Percentiles rank a stretch among this genome's conserved stretches.
These are phyloP conservation scores for Microbotryum saponariae DNA, from an alignment of 1,284 basidiomycete genomes.

Conservation along the genomic window DNA sequence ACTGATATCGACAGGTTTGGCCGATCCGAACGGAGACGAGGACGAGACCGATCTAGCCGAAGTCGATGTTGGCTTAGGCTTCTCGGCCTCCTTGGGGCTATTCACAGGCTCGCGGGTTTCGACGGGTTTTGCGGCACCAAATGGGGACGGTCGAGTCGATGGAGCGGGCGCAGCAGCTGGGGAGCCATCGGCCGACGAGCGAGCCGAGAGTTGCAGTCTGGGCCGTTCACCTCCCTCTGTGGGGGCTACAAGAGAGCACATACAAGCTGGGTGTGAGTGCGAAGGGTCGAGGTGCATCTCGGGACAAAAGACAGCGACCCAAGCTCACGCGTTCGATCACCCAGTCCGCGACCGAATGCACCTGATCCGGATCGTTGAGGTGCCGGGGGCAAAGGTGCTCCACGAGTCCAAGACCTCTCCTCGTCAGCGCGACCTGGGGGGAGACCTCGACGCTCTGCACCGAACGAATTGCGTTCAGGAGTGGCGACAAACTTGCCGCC, in stretches of 20 bases:
- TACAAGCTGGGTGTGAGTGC: not conserved
- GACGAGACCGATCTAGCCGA: slow-evolving; percentile 65
- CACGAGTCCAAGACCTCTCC: slow-evolving; percentile 19
- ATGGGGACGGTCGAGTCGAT: slow-evolving; percentile 68
- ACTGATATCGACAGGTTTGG: slow-evolving; percentile 80
- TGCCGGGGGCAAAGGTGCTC: slow-evolving; percentile 8
- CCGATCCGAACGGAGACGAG: slow-evolving; percentile 80
- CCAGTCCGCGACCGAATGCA: slow-evolving; percentile 9
- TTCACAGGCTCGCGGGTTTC: slow-evolving; percentile 44
- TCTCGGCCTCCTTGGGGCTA: too few relatives aligned
- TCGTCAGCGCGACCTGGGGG: slow-evolving; percentile 15
- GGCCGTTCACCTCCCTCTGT: slow-evolving; percentile 17
- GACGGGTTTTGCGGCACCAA: slow-evolving; percentile 84
- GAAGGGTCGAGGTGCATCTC: too few relatives aligned
- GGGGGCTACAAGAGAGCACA: not conserved
- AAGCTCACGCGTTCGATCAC: slow-evolving; percentile 10
- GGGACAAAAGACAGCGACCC: not conserved
- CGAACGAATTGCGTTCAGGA: not conserved
- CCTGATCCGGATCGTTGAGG: not conserved
- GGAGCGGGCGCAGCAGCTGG: slow-evolving; percentile 67
- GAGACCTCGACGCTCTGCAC: not conserved
- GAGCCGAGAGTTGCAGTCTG: slow-evolving; percentile 27
- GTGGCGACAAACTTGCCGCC: slow-evolving; percentile 41
- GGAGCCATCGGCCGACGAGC: slow-evolving; percentile 44
- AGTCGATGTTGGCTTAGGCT: too few relatives aligned